Evolutionary conservation across 2,329 filamentous ascomycete species (phyloP), one percentile per base, ranked within the genome.

Genomic region (Nigrospora sphaerica): DNA sequence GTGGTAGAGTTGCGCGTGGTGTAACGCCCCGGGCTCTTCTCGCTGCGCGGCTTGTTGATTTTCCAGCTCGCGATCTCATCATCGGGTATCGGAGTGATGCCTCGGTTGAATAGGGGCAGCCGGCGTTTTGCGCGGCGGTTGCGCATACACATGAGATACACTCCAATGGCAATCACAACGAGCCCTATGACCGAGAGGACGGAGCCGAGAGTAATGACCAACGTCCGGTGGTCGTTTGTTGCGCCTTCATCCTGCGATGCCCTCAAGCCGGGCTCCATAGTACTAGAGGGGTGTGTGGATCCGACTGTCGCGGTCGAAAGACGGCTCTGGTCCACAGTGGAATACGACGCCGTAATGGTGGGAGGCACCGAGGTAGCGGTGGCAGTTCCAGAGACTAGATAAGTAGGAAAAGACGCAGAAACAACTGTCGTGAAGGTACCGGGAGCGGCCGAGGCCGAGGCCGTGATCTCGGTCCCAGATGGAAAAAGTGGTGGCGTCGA

Each of bases 11-110:
- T 49, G n/a, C 53, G 52, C 19, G 46, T 49, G n/a, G 53, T 53
- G 42, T 55, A 57, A 31, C 49, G 47, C 31, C 55, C 55, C 32
- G 42, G 46, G 28, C 57, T 57, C 51, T 65, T 67, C 53, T 60
- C 66, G 35, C 56, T 54, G 14, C 54, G 52, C 12, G 54, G 47
- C 11, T 57, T 60, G 45, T 64, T 66, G 28, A 65, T 63, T 56
- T 78, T 81, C 81, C 81, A 84, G 4, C 77, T 80, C 53, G 78
- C 77, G 48, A 84, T 84, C 59, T 84, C 81, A 49, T 83, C 79
- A 54, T 84, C 81, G 51, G 77, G 73, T 49, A 84, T 81, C 12
- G 81, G 80, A 0, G 78, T 78, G 39, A 78, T 77, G 41, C 77
- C 78, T 43, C 80, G 68, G 43, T 70, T 68, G 52, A 77, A 70